Conservation (phyloP, 257 asterid genomes). For the Lycium barbarum region DNA sequence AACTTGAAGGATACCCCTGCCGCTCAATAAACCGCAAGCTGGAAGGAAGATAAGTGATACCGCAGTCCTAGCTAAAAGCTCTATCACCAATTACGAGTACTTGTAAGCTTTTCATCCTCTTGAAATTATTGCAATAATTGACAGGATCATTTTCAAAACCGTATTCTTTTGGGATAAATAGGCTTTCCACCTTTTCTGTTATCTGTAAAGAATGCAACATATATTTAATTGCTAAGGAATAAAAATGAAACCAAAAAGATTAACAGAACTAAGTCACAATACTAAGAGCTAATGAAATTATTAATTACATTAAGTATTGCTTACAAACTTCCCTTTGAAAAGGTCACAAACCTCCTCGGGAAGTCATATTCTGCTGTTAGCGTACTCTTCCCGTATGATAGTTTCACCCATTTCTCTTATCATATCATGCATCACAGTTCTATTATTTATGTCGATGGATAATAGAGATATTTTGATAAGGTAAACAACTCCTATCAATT, state of each 20-base stretch:
- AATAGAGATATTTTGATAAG: neutral
- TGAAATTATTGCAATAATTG: neutral
- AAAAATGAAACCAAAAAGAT: neutral
- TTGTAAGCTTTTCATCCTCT: neutral
- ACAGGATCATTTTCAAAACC: neutral
- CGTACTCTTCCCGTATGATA: neutral
- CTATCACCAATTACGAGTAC: neutral
- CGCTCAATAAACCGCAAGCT: neutral
- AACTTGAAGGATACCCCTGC: neutral
- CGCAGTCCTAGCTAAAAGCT: neutral
- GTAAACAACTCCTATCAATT: neutral
- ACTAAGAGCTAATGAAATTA: neutral
- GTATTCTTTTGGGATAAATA: neutral
- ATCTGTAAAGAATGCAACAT: neutral
- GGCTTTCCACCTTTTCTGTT: neutral
- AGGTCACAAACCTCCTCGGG: neutral
- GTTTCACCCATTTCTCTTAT: neutral
- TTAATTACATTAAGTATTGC: neutral
- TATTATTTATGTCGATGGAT: neutral
- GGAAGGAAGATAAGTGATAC: slow-evolving; percentile 7
- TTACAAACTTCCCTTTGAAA: neutral
- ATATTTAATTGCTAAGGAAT: no score
- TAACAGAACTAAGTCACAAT: neutral
- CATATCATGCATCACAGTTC: neutral
- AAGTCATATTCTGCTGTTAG: slow-evolving; percentile 22